Base-by-base conservation (phyloP, 2,329 filamentous ascomycete species). In the Hortaea sp. region DNA sequence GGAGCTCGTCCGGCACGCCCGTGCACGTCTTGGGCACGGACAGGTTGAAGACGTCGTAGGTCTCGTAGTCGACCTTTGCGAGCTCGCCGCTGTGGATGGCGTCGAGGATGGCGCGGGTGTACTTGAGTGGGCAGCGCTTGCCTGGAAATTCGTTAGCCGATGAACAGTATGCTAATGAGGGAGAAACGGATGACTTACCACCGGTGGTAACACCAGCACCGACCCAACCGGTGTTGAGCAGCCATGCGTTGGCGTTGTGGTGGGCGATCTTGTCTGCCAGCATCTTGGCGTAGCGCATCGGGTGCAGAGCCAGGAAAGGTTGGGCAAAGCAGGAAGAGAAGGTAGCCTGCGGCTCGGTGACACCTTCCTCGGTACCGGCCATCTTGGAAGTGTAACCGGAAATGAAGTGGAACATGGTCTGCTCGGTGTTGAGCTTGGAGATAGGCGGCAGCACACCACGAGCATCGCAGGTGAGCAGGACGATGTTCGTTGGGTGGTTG, bases 381-480 rank as follows among this genome's bases (percentile, higher is more conserved):
- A 98, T 98, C 83, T 98, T 98, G 66, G 90, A 97, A 54, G 92
- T 98, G 79, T 98, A 98, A 60, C 92, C 92, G 12, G 87, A 94
- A 72, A 98, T 98, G 82, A 98, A 98, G 79, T 98, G 92, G 84
- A 97, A 98, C 90, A 98, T 97, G 69, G 88, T 95, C 75, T 97
- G 92, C 62, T 87, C 81, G 55, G 84, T 80, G 76, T 85, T 82
- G 66, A 98, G 84, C 78, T 97, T 97, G 62, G 88, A 95, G 72
- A 98, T 97, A 42, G 92, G 92, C 47, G 92, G 92, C 47, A 98
- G 82, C 42, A 98, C 92, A 75, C 92, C 92, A 58, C 92, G 88
- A 50, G 92, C 92, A 63, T 98, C 92, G 74, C 92, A 98, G 53
- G 92, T 98, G 60, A 98, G 82, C 59, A 98, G 84, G 65, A 98